A percentile compares a stretch with the other conserved stretches of the same genome.
phyloP scores from a whole-genome alignment of 352 stramenopile species.

The Phytopythium aichiense region DNA sequence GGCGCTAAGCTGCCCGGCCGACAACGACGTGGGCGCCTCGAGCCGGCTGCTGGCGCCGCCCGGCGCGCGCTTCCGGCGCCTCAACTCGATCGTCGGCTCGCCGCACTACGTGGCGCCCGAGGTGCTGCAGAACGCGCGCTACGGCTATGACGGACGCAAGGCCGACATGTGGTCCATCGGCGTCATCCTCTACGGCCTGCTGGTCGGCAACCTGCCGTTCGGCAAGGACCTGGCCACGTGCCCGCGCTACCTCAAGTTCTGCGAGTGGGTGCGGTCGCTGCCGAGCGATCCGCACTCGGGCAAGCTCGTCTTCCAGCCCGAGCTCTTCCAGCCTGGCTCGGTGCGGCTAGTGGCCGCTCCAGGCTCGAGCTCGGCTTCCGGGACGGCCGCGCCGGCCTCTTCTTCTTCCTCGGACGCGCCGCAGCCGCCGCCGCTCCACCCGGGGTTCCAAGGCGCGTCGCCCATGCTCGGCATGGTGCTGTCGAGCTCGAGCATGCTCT shows the following conservation, averaged over 20 bases:
- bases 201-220: constrained; percentile 94
- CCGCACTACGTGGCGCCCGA: constrained; percentile 97
- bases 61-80: constrained; percentile 64
- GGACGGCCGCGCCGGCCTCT: constrained; percentile 2
- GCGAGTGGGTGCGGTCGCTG: constrained; percentile 86
- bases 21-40: constrained; percentile 9
- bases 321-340: constrained; percentile 34
- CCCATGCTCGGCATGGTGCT: constrained; percentile 33
- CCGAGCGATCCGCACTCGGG: constrained; percentile 56
- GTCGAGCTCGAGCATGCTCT: constrained; percentile 31
- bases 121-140: constrained; percentile 88
- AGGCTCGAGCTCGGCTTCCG: not conserved
- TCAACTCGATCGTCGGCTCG: constrained; percentile 96
- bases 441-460: constrained; percentile 24
- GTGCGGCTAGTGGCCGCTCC: not conserved
- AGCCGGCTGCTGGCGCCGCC: constrained; percentile 15
- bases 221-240: constrained; percentile 93
- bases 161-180: constrained; percentile 93
- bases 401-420: constrained; percentile 5
- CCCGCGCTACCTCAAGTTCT: constrained; percentile 93
- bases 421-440: constrained; percentile 20
- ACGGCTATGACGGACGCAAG: constrained; percentile 91
- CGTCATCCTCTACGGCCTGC: constrained; percentile 91
- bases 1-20: constrained; percentile 6
- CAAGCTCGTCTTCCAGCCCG: constrained; percentile 56